Evolutionary conservation across 768 basidiomycete genomes (phyloP).

Genomic region (Lentinula detonsa): DNA sequence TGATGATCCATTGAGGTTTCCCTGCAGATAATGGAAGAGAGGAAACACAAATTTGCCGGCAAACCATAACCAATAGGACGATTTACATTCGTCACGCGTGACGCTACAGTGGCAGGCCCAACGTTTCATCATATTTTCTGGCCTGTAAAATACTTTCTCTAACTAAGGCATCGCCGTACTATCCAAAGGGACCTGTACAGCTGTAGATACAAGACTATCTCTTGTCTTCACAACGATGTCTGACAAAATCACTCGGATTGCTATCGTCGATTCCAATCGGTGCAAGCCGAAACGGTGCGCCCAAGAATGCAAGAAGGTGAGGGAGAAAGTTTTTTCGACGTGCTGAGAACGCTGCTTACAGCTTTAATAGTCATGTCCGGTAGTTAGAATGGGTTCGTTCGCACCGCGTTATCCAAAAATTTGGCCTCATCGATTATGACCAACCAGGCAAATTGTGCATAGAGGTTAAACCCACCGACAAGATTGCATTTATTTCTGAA

Average conservation of each 20-base stretch:
- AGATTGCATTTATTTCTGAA: slow-evolving; percentile 98
- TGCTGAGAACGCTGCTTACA: slow-evolving; percentile 1
- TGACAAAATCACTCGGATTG: slow-evolving; percentile 97
- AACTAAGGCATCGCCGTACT: not conserved
- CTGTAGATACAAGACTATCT: not conserved
- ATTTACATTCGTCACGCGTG: not conserved
- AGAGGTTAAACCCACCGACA: slow-evolving; percentile 92
- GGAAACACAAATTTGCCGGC: too few relatives aligned
- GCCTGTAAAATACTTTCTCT: not conserved
- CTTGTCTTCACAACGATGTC: slow-evolving; percentile 41
- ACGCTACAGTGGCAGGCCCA: too few relatives aligned
- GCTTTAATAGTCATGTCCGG: slow-evolving; percentile 72
- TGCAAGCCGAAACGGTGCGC: slow-evolving; percentile 97
- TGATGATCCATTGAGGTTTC: too few relatives aligned
- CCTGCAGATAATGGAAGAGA: too few relatives aligned
- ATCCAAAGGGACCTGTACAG: not conserved
- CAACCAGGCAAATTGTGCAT: slow-evolving; percentile 89
- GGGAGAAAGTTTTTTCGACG: slow-evolving; percentile 10
- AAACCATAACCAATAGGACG: not conserved
- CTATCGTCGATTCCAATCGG: slow-evolving; percentile 85
- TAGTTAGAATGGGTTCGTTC: slow-evolving; percentile 88
- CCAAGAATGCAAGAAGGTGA: slow-evolving; percentile 96
- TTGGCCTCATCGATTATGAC: not conserved
- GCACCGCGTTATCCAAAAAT: not conserved
- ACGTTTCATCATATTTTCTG: not conserved